phyloP scores from a whole-genome alignment of 176 grass and related monocot species.

The Carex scoparia region DNA sequence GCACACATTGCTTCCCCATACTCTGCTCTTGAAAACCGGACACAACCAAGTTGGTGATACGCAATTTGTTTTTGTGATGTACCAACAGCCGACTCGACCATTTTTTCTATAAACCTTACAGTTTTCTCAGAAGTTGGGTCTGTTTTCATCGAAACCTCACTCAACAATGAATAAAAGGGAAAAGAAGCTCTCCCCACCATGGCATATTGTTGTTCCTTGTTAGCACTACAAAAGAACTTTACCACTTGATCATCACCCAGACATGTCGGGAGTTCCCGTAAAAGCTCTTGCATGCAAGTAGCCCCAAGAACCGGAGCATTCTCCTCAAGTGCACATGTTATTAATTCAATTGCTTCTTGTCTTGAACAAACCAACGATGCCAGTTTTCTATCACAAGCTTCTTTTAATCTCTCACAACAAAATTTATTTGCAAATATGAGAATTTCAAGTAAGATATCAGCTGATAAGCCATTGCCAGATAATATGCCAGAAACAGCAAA shows the following conservation, averaged over 20 bases:
- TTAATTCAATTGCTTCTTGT: constrained; percentile 78
- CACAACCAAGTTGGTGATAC: constrained; percentile 85
- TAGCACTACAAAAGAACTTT: constrained; percentile 60
- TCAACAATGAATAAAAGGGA: constrained; percentile 73
- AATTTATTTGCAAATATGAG: constrained; percentile 80
- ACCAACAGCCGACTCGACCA: constrained; percentile 43
- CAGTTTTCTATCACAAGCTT: constrained; percentile 76
- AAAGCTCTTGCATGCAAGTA: constrained; percentile 74
- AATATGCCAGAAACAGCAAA: constrained; percentile 51
- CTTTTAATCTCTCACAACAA: constrained; percentile 84
- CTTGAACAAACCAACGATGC: constrained; percentile 62
- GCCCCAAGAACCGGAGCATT: constrained; percentile 60
- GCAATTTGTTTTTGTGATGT: constrained; percentile 75
- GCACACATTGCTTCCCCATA: constrained; percentile 52
- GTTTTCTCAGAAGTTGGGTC: constrained; percentile 59
- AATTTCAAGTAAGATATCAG: constrained; percentile 73
- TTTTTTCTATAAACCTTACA: constrained; percentile 54
- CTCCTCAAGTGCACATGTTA: constrained; percentile 71
- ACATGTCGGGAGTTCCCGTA: constrained; percentile 65
- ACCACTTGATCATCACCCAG: constrained; percentile 64
- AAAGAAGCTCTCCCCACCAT: constrained; percentile 66
- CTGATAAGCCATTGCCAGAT: constrained; percentile 36
- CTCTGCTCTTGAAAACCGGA: constrained; percentile 66
- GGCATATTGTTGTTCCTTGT: constrained; percentile 41
- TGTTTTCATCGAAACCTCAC: constrained; percentile 67